phyloP scores from a whole-genome alignment of 2,329 filamentous ascomycete genomes.

The Aspergillus jensenii region DNA sequence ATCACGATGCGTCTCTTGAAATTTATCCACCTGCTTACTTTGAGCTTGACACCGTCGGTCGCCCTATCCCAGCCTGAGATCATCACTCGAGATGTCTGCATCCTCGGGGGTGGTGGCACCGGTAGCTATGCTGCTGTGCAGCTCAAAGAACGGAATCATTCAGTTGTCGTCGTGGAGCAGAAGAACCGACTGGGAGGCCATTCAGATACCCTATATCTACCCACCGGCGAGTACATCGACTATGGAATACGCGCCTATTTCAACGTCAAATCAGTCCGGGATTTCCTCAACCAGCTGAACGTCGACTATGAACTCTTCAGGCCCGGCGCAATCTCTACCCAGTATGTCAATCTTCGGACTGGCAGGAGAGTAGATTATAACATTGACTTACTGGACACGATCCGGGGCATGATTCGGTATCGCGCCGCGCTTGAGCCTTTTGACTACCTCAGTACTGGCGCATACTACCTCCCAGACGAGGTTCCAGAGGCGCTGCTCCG shows the following conservation, averaged over 20 bases:
- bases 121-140: slow-evolving; percentile 36
- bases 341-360: slow-evolving; percentile 30
- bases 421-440: slow-evolving; percentile 10
- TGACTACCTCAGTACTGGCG: slow-evolving; percentile 3
- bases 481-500: slow-evolving; percentile 18
- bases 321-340: slow-evolving; percentile 15
- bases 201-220: slow-evolving; percentile 31
- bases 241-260: slow-evolving; percentile 34
- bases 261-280: slow-evolving; percentile 28
- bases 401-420: slow-evolving; percentile 3
- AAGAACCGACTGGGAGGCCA: slow-evolving; percentile 34
- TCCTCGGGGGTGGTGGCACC: slow-evolving; percentile 37
- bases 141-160: slow-evolving; percentile 30
- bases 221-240: slow-evolving; percentile 28
- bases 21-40: not conserved
- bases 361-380: not conserved
- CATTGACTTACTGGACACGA: not conserved
- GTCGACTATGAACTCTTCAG: slow-evolving; percentile 18
- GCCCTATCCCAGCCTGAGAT: not conserved
- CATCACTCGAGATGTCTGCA: slow-evolving; percentile 27
- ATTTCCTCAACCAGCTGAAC: slow-evolving; percentile 30
- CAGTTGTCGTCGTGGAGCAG: slow-evolving; percentile 37
- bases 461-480: slow-evolving; percentile 41
- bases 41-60: not conserved
- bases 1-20: not conserved